Conservation (phyloP, 805 yeast genomes). For the Saccharomycopsis capsularis region DNA sequence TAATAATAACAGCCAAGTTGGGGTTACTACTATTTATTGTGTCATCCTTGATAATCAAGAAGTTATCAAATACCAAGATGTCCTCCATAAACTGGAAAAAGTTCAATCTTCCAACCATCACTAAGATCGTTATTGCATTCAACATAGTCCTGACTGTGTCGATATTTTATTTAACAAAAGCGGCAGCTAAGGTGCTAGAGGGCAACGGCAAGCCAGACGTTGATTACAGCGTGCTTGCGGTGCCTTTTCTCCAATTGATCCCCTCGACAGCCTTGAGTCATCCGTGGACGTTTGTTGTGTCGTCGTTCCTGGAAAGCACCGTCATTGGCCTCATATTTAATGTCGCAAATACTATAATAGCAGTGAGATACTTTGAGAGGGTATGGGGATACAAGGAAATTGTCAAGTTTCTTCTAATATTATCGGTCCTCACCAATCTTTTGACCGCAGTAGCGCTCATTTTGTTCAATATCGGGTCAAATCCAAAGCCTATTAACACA, state of each 20-base stretch:
- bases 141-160: slow-evolving; percentile 3
- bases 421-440: slow-evolving; percentile 51
- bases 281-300: slow-evolving; percentile 59
- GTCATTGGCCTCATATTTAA: slow-evolving; percentile 41
- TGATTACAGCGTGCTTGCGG: slow-evolving; percentile 36
- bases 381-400: slow-evolving; percentile 56
- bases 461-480: slow-evolving; percentile 12
- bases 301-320: slow-evolving; percentile 58
- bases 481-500: slow-evolving; percentile 27
- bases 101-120: slow-evolving; percentile 13
- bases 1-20: no score
- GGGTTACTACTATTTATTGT: slow-evolving; percentile 4
- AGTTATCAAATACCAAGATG: background rate
- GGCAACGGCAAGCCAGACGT: slow-evolving; percentile 21
- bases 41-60: background rate
- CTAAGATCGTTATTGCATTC: slow-evolving; percentile 4
- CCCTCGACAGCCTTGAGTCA: slow-evolving; percentile 47
- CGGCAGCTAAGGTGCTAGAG: background rate
- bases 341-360: slow-evolving; percentile 42
- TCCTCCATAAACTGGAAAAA: background rate
- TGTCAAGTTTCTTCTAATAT: slow-evolving; percentile 38
- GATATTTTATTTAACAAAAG: slow-evolving; percentile 3
- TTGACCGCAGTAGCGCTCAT: slow-evolving; percentile 32
- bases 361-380: slow-evolving; percentile 60
- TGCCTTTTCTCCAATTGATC: slow-evolving; percentile 57